phyloP scores from a whole-genome alignment of 2,329 filamentous ascomycete species.

The Fusarium torulosum region DNA sequence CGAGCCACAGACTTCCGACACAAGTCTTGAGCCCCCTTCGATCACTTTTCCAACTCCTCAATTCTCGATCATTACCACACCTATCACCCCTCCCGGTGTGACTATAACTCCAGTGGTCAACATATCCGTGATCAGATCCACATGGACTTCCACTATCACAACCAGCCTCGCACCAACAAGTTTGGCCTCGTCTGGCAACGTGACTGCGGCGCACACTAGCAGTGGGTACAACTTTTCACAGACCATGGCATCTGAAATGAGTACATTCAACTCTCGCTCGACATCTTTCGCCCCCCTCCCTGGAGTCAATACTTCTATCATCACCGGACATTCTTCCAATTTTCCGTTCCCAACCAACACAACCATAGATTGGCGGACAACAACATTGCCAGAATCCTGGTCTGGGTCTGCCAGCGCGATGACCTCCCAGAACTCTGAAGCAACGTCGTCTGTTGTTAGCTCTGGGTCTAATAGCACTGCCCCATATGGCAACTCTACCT shows the following conservation, averaged over 20 bases:
- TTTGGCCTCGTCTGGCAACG: conserved; percentile 9
- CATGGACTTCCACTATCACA: conserved; percentile 33
- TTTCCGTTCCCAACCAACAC: conserved; percentile 35
- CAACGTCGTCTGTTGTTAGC: conserved; percentile 3
- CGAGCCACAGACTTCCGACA: conserved; percentile 1
- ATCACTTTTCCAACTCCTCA: conserved; percentile 19
- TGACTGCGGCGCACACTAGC: conserved; percentile 22
- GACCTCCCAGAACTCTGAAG: neutral
- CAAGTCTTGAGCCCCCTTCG: conserved; percentile 1
- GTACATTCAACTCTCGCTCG: conserved; percentile 4
- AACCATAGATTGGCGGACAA: conserved; percentile 23
- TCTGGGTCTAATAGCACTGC: conserved; percentile 26
- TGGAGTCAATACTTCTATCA: conserved; percentile 20
- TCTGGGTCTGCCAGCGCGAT: conserved; percentile 2
- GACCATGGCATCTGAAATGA: conserved; percentile 2
- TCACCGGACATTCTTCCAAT: conserved; percentile 21
- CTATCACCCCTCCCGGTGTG: conserved; percentile 24
- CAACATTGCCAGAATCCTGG: neutral
- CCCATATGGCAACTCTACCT: conserved; percentile 38
- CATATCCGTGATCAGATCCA: conserved; percentile 18
- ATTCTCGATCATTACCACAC: conserved; percentile 23
- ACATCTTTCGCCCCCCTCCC: conserved; percentile 13
- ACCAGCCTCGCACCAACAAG: conserved; percentile 21
- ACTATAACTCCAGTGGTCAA: conserved; percentile 7
- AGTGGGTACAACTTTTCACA: conserved; percentile 31